A percentile compares a stretch with the other conserved stretches of the same genome.
Evolutionary conservation across 495 filamentous ascomycete genomes (phyloP).

Genomic region (Xylaria castorea): DNA sequence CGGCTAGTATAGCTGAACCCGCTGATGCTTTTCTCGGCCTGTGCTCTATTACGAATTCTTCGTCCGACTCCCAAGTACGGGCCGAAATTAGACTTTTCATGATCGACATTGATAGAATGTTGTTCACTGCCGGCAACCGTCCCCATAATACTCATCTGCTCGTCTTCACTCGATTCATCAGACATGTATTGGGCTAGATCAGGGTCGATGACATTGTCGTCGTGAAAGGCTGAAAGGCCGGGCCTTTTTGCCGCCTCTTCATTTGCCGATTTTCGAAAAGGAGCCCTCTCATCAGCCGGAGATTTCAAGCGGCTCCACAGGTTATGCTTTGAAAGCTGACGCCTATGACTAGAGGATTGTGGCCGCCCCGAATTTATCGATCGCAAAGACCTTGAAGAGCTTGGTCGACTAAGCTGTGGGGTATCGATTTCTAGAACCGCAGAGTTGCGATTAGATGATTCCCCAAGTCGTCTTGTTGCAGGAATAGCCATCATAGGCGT

Average conservation of each 20-base stretch:
- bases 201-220: constrained; percentile 97
- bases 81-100: constrained; percentile 55
- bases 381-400: constrained; percentile 92
- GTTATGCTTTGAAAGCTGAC: constrained; percentile 87
- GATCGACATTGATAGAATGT: constrained; percentile 53
- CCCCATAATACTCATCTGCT: constrained; percentile 85
- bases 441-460: constrained; percentile 81
- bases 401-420: constrained; percentile 75
- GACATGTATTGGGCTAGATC: constrained; percentile 95
- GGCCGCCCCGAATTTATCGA: constrained; percentile 69
- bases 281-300: constrained; percentile 71
- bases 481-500: constrained; percentile 85
- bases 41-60: constrained; percentile 70
- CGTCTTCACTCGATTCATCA: constrained; percentile 90
- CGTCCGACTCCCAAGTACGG: constrained; percentile 67
- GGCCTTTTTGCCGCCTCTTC: constrained; percentile 65
- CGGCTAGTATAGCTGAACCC: constrained; percentile 68
- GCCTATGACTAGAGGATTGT: constrained; percentile 79
- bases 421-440: constrained; percentile 89
- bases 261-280: constrained; percentile 81
- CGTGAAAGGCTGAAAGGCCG: constrained; percentile 89
- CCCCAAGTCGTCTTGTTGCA: constrained; percentile 81
- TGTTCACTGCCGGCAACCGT: constrained; percentile 62
- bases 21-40: constrained; percentile 71
- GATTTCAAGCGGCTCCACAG: constrained; percentile 65